These are phyloP conservation scores for Pythium brachiatum DNA, from an alignment of 352 stramenopile genomes.

Conservation along the genomic window DNA sequence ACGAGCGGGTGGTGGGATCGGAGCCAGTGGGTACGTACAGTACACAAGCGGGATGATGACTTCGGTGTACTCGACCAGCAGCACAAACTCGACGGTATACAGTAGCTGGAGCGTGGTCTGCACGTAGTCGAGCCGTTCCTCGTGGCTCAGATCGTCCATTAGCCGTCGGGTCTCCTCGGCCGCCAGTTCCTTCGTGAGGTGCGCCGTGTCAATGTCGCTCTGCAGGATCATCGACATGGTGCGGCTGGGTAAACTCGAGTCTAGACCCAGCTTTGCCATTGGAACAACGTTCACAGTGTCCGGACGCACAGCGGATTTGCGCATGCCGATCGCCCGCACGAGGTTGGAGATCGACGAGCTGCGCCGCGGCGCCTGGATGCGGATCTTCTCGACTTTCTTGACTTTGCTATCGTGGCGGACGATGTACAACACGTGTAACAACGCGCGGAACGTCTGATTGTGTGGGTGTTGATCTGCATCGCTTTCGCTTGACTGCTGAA, in stretches of 20 bases:
- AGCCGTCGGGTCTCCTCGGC: not conserved
- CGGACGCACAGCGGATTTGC: not conserved
- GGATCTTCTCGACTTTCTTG: not conserved
- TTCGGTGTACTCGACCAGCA: conserved; percentile 18
- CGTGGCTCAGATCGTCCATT: not conserved
- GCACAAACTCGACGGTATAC: conserved; percentile 12
- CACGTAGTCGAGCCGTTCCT: conserved; percentile 6
- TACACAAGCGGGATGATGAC: conserved; percentile 18
- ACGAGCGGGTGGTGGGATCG: no score
- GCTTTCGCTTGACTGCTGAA: not conserved
- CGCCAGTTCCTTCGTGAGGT: not conserved
- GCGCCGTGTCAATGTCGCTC: not conserved
- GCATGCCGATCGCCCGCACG: not conserved
- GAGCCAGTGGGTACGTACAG: conserved; percentile 1
- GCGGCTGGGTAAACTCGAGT: not conserved
- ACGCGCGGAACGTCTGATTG: not conserved
- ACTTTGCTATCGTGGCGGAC: not conserved
- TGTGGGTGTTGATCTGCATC: not conserved
- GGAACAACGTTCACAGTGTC: not conserved
- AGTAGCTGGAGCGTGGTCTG: conserved; percentile 2
- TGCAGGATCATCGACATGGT: not conserved
- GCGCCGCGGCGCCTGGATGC: not conserved
- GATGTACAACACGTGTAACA: not conserved
- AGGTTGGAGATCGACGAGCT: not conserved
- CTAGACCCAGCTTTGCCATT: no score